Evolutionary conservation across 192 early-diverging fungal genomes (phyloP).

Genomic region (Coemansia sp.): DNA sequence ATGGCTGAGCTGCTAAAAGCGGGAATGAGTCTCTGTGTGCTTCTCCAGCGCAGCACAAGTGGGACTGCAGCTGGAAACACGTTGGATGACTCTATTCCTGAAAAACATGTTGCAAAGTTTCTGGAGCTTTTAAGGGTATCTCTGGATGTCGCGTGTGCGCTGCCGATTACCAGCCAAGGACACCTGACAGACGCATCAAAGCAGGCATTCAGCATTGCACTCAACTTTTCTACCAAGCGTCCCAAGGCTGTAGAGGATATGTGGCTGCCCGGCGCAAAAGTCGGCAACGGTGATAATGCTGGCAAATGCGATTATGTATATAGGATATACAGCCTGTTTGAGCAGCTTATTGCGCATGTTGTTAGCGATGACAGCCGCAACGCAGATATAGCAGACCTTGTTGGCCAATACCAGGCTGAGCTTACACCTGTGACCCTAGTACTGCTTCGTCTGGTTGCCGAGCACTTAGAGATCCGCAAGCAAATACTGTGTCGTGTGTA

Average conservation of each 20-base stretch:
- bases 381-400: not conserved
- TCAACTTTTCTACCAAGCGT: conserved; percentile 31
- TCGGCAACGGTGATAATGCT: not conserved
- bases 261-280: conserved; percentile 26
- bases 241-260: conserved; percentile 14
- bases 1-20: conserved; percentile 44
- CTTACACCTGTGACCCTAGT: conserved; percentile 40
- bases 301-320: conserved; percentile 19
- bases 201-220: conserved; percentile 39
- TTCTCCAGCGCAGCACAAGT: conserved; percentile 14
- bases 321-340: conserved; percentile 12
- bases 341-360: conserved; percentile 8
- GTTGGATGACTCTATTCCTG: conserved; percentile 25
- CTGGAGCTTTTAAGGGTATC: conserved; percentile 18
- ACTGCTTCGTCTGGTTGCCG: conserved; percentile 34
- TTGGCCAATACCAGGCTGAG: conserved; percentile 18
- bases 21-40: conserved; percentile 35
- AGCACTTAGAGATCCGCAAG: conserved; percentile 26
- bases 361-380: not conserved
- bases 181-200: conserved; percentile 29
- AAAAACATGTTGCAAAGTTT: conserved; percentile 26
- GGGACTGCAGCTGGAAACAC: not conserved
- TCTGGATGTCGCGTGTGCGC: conserved; percentile 6
- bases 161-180: conserved; percentile 8
- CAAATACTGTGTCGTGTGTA: conserved; percentile 31